A percentile compares a stretch with the other conserved stretches of the same genome.
phyloP scores from a whole-genome alignment of 2,329 filamentous ascomycete species.

The Colletotrichum sp. region DNA sequence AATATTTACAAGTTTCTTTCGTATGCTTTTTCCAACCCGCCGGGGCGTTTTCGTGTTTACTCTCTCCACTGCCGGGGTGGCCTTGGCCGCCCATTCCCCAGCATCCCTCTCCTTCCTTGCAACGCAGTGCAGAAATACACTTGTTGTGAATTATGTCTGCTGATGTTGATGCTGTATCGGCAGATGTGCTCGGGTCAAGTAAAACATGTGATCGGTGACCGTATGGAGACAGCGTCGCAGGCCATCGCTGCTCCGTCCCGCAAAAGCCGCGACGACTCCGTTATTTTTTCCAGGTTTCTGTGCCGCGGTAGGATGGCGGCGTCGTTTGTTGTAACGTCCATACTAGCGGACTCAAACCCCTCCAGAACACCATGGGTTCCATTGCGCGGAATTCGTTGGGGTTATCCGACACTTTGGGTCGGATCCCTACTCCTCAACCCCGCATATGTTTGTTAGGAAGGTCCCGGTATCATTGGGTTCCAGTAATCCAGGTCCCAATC shows the following conservation, averaged over 20 bases:
- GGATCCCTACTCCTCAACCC: not conserved
- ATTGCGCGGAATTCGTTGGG: not conserved
- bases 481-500: constrained; percentile 19
- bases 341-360: not conserved
- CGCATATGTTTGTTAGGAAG: not conserved
- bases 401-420: not conserved
- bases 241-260: not conserved
- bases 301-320: not conserved
- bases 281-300: not conserved
- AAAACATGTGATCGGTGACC: not conserved
- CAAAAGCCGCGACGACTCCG: not conserved
- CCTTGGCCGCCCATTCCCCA: not conserved
- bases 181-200: not conserved
- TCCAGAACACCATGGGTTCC: not conserved
- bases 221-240: not conserved
- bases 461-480: constrained; percentile 9
- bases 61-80: not conserved
- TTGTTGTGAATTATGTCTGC: not conserved
- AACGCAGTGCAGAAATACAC: not conserved
- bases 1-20: constrained; percentile 10
- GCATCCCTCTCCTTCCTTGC: not conserved
- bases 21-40: not conserved
- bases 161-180: not conserved
- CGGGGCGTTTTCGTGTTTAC: not conserved
- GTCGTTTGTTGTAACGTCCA: not conserved